A percentile compares a stretch with the other conserved stretches of the same genome.
Conservation (phyloP, 176 grass and related monocot genomes). For the Pontederia paniculata region DNA sequence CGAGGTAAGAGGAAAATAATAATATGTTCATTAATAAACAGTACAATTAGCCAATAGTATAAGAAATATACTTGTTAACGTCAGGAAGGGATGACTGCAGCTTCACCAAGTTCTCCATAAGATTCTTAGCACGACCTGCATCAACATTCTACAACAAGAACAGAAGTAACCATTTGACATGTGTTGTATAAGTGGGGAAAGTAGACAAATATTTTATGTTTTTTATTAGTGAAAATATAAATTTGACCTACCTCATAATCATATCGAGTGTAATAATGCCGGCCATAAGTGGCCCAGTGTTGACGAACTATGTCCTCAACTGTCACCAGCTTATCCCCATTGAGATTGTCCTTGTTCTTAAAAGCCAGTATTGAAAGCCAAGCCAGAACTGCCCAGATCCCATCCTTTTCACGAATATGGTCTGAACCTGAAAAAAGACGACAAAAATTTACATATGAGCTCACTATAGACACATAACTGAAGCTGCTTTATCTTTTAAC, state of each 20-base stretch:
- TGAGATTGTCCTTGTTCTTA: conserved; percentile 85
- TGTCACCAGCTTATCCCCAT: conserved; percentile 59
- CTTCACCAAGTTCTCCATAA: conserved; percentile 69
- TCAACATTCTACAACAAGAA: conserved; percentile 84
- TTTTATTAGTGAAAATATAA: not conserved
- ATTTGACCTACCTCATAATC: conserved; percentile 70
- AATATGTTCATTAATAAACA: too few relatives aligned
- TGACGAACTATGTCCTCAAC: conserved; percentile 91
- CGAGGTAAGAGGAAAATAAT: too few relatives aligned
- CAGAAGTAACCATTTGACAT: conserved; percentile 11
- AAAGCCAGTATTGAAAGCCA: conserved; percentile 98
- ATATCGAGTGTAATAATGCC: conserved; percentile 97
- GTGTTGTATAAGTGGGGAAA: conserved; percentile 4
- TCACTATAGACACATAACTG: not conserved
- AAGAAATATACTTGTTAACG: conserved; percentile 66
- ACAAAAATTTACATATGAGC: not conserved
- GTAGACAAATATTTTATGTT: not conserved
- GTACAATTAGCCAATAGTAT: too few relatives aligned
- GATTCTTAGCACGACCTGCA: conserved; percentile 67
- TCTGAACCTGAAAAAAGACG: conserved; percentile 59
- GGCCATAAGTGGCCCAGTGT: conserved; percentile 91
- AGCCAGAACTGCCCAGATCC: conserved; percentile 98
- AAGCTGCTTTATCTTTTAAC: too few relatives aligned
- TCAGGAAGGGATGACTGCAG: conserved; percentile 71
- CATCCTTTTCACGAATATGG: conserved; percentile 99